phyloP scores from a whole-genome alignment of 371 early-diverging fungal species.

The Rhizomucor miehei region DNA sequence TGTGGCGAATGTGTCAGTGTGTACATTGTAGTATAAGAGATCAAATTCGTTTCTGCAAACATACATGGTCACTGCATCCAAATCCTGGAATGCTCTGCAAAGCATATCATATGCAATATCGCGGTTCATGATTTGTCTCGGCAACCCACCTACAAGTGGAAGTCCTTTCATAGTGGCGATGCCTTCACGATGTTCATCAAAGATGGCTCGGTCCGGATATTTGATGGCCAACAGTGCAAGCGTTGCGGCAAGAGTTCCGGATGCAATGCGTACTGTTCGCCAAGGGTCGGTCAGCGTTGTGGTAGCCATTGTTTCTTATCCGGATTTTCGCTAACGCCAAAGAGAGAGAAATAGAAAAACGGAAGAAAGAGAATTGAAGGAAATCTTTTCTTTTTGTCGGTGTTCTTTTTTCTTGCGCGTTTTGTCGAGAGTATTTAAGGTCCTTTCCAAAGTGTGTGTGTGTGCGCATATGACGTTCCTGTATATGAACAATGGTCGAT shows the following conservation, averaged over 20 bases:
- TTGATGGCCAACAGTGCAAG: slow-evolving; percentile 20
- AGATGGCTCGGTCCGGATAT: slow-evolving; percentile 34
- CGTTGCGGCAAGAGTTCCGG: slow-evolving; percentile 11
- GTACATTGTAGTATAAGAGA: too few relatives aligned
- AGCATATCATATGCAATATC: slow-evolving; percentile 18
- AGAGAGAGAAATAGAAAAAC: not conserved
- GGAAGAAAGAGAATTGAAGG: too few relatives aligned
- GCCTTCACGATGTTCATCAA: slow-evolving; percentile 31
- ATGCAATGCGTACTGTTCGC: not conserved
- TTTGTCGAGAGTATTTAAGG: too few relatives aligned
- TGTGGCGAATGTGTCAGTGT: too few relatives aligned
- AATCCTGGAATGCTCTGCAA: slow-evolving; percentile 7
- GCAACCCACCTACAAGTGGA: slow-evolving; percentile 30
- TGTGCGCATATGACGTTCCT: too few relatives aligned
- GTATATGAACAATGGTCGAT: too few relatives aligned
- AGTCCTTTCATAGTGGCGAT: slow-evolving; percentile 21
- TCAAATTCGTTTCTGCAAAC: not conserved
- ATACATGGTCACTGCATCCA: slow-evolving; percentile 17
- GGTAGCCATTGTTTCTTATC: not conserved
- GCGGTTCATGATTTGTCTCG: slow-evolving; percentile 18
- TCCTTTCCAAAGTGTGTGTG: too few relatives aligned
- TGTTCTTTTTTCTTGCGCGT: too few relatives aligned
- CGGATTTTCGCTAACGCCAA: not conserved
- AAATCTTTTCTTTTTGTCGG: too few relatives aligned
- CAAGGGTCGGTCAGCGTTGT: not conserved